phyloP scores from a whole-genome alignment of 2,329 filamentous ascomycete genomes.

The Cordyceps pruinosa region DNA sequence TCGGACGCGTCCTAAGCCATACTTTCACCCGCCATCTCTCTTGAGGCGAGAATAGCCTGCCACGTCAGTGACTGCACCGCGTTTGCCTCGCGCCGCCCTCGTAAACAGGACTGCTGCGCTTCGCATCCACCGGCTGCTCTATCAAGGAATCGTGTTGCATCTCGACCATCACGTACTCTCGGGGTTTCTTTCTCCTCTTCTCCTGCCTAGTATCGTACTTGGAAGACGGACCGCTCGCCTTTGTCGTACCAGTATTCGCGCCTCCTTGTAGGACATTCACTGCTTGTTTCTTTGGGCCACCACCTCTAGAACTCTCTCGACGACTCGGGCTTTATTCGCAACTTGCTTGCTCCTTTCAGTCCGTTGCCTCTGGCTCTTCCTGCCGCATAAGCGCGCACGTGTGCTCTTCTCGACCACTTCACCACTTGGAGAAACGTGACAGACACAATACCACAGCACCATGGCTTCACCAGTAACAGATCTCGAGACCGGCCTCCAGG shows the following conservation, averaged over 20 bases:
- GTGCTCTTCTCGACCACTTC: neutral
- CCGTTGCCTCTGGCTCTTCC: neutral
- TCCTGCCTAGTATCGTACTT: constrained; percentile 8
- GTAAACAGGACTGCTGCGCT: constrained; percentile 8
- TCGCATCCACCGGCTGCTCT: neutral
- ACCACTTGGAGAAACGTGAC: neutral
- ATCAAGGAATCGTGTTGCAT: neutral
- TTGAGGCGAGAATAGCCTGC: constrained; percentile 7
- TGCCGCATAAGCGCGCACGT: constrained; percentile 4
- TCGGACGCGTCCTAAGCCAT: constrained; percentile 2
- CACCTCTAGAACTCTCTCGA: neutral
- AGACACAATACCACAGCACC: neutral
- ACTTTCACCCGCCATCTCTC: neutral
- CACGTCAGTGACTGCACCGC: constrained; percentile 6
- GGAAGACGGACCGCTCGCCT: neutral
- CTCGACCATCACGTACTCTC: constrained; percentile 3
- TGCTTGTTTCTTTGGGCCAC: constrained; percentile 1
- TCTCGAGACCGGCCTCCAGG: constrained; percentile 82
- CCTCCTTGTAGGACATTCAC: constrained; percentile 12
- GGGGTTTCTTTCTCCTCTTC: neutral
- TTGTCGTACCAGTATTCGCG: constrained; percentile 8
- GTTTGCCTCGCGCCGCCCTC: neutral
- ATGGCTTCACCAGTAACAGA: constrained; percentile 86
- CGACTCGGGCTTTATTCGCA: neutral
- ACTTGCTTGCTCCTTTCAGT: neutral